A percentile compares a stretch with the other conserved stretches of the same genome.
Evolutionary conservation across 257 asterid species (phyloP).

Genomic region (Solanum chiquidenum): DNA sequence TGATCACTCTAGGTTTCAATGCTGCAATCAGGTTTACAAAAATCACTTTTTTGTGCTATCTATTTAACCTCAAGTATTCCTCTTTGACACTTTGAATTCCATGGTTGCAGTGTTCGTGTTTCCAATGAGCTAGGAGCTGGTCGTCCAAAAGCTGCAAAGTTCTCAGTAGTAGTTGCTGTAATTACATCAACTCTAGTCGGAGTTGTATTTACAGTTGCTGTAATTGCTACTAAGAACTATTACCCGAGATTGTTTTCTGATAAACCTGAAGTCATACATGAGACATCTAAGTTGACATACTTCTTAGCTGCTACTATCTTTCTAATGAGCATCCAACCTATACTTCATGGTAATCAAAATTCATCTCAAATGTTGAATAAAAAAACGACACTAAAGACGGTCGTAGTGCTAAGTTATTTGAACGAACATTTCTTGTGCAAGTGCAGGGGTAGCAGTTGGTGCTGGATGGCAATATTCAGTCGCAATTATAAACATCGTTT

Average conservation of each 20-base stretch:
- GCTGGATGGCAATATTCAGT: conserved; percentile 85
- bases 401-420: background rate
- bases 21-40: conserved; percentile 68
- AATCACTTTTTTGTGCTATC: background rate
- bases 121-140: conserved; percentile 78
- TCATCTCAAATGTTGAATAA: background rate
- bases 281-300: conserved; percentile 52
- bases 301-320: conserved; percentile 61
- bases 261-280: conserved; percentile 35
- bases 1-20: conserved; percentile 74
- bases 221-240: conserved; percentile 27
- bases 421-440: background rate
- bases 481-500: conserved; percentile 44
- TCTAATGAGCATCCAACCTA: conserved; percentile 77
- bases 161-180: conserved; percentile 43
- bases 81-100: background rate
- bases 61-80: background rate
- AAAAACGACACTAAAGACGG: background rate
- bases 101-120: conserved; percentile 56
- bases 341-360: conserved; percentile 51
- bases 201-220: conserved; percentile 26
- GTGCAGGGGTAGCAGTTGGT: conserved; percentile 87
- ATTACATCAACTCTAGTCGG: conserved; percentile 52
- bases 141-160: conserved; percentile 60
- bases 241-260: conserved; percentile 52